Percentiles rank a stretch among this genome's conserved stretches.
These are phyloP conservation scores for Oryza longistaminata DNA, from an alignment of 176 grass and related monocot genomes.

Conservation along the genomic window DNA sequence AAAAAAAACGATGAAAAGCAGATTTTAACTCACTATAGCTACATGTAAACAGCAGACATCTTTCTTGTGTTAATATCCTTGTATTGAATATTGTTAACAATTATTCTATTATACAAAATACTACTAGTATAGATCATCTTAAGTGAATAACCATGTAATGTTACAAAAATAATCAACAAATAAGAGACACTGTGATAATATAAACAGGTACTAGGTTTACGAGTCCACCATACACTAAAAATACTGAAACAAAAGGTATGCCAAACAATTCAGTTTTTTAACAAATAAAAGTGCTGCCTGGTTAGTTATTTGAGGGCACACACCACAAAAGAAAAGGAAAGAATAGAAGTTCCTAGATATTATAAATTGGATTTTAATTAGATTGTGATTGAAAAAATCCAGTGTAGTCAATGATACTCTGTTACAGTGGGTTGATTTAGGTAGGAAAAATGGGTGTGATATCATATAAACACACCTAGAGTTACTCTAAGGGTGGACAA, in stretches of 20 bases:
- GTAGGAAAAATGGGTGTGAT: not conserved
- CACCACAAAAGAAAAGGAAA: not conserved
- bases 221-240: not conserved
- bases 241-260: not conserved
- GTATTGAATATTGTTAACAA: no score
- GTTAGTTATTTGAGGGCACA: not conserved
- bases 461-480: conserved; percentile 9
- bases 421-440: not conserved
- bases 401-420: not conserved
- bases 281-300: not conserved
- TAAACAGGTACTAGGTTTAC: not conserved
- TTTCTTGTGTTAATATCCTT: no score
- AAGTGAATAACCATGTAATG: not conserved
- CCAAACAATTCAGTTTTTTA: not conserved
- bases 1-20: not conserved
- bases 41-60: no score
- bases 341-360: not conserved
- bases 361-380: not conserved
- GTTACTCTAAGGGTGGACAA: not conserved
- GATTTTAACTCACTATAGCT: conserved; percentile 5
- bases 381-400: not conserved
- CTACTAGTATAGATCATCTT: not conserved
- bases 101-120: not conserved
- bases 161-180: not conserved
- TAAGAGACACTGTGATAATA: conserved; percentile 1